phyloP scores from a whole-genome alignment of 495 filamentous ascomycete genomes.

The Penicillium diatomitis region DNA sequence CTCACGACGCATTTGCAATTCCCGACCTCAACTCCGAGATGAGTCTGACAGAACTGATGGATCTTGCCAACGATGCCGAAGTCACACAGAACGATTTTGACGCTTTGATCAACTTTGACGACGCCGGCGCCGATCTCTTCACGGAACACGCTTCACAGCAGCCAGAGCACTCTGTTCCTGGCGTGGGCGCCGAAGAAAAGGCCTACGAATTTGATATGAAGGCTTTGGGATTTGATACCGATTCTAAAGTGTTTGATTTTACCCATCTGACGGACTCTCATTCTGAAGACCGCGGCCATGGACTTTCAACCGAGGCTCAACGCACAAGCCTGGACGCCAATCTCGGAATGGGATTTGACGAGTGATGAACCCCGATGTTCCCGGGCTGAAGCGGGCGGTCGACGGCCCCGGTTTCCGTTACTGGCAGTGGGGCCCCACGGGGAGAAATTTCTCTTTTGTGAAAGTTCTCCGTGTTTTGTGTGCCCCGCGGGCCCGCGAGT shows the following conservation, averaged over 20 bases:
- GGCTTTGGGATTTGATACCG: slow-evolving; percentile 22
- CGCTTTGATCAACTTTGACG: slow-evolving; percentile 40
- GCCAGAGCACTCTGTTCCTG: neutral
- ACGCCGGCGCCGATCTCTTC: slow-evolving; percentile 32
- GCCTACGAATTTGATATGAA: slow-evolving; percentile 20
- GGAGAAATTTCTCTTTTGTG: too few species aligned
- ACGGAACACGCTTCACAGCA: slow-evolving; percentile 18
- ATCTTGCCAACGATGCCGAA: slow-evolving; percentile 39
- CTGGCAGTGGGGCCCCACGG: too few species aligned
- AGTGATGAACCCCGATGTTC: neutral
- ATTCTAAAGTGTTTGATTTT: slow-evolving; percentile 22
- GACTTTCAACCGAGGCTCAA: slow-evolving; percentile 10
- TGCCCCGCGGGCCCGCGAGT: too few species aligned
- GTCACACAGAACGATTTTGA: slow-evolving; percentile 44
- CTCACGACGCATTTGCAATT: slow-evolving; percentile 26
- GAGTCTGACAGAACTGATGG: slow-evolving; percentile 38
- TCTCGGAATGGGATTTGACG: slow-evolving; percentile 22
- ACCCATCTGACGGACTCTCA: slow-evolving; percentile 12
- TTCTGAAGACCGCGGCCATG: neutral
- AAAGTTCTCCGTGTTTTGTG: too few species aligned
- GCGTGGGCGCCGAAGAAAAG: slow-evolving; percentile 8
- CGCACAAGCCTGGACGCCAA: slow-evolving; percentile 21
- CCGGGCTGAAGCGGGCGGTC: too few species aligned
- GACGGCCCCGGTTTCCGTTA: too few species aligned
- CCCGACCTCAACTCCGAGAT: slow-evolving; percentile 28